Percentiles rank a stretch among this genome's conserved stretches.
Conservation (phyloP, 2,329 filamentous ascomycete genomes). For the Penicillium vulpinum region DNA sequence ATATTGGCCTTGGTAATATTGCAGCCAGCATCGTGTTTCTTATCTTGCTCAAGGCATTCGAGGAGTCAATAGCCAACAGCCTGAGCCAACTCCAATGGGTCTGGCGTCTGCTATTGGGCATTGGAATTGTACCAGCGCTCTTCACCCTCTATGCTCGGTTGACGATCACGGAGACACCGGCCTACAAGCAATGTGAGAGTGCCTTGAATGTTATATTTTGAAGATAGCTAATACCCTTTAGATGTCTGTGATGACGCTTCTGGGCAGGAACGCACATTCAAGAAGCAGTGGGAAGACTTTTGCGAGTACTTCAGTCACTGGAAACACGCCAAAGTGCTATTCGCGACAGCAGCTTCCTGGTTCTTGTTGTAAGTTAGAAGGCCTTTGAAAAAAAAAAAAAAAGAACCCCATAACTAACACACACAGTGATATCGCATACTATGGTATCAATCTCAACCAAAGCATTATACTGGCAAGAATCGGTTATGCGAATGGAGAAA, state of each 20-base stretch:
- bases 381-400: not conserved
- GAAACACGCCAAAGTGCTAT: conserved; percentile 35
- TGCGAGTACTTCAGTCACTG: conserved; percentile 33
- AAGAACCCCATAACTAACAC: not conserved
- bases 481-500: conserved; percentile 33
- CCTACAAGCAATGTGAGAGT: conserved; percentile 17
- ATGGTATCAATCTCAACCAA: conserved; percentile 39
- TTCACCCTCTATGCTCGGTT: conserved; percentile 28
- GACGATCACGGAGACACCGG: conserved; percentile 23
- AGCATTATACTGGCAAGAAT: conserved; percentile 35
- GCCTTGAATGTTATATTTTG: not conserved
- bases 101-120: conserved; percentile 26
- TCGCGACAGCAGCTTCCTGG: conserved; percentile 35
- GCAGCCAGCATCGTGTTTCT: conserved; percentile 23
- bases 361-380: conserved; percentile 27
- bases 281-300: conserved; percentile 28
- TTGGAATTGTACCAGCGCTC: conserved; percentile 24
- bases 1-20: conserved; percentile 25
- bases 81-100: conserved; percentile 22
- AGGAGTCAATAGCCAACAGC: conserved; percentile 10
- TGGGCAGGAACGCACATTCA: conserved; percentile 13
- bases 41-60: conserved; percentile 20
- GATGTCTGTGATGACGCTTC: conserved; percentile 15
- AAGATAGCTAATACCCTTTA: not conserved
- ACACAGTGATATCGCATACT: conserved; percentile 32